A percentile compares a stretch with the other conserved stretches of the same genome.
Conservation (phyloP, 1,284 basidiomycete species). For the Ustilago hordei region DNA sequence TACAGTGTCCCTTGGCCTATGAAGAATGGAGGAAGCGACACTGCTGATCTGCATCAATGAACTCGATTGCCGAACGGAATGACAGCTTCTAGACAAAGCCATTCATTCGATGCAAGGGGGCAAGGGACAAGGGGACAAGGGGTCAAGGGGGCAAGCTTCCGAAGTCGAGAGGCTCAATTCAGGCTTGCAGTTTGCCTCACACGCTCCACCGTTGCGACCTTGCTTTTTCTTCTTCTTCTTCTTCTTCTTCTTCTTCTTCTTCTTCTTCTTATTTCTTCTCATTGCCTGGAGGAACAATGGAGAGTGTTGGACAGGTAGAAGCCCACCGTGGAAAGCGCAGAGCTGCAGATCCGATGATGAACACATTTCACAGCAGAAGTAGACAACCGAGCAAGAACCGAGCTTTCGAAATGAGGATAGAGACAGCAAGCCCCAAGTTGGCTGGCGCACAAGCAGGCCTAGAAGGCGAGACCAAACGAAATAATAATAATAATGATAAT, state of each 20-base stretch:
- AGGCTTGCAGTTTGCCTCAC: slow-evolving; percentile 1
- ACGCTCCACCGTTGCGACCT: background rate
- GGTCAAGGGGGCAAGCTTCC: slow-evolving; percentile 4
- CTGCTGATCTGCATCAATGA: background rate
- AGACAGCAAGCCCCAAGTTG: background rate
- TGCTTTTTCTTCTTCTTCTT: background rate
- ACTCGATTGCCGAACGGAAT: background rate
- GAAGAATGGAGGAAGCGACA: background rate
- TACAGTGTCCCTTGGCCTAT: background rate
- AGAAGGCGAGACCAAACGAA: slow-evolving; percentile 1
- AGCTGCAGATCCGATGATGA: slow-evolving; percentile 1
- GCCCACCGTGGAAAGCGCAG: background rate
- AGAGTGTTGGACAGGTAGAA: background rate
- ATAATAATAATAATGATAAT: background rate
- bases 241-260: background rate
- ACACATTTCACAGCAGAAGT: background rate
- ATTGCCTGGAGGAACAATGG: background rate
- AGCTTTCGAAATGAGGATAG: background rate
- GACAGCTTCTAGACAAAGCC: slow-evolving; percentile 13
- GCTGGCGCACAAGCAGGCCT: background rate
- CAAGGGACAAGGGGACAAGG: background rate
- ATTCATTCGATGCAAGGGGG: background rate
- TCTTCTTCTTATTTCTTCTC: background rate
- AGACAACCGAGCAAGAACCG: too few relatives aligned
- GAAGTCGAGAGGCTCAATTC: slow-evolving; percentile 11